Conservation (phyloP, 2,329 filamentous ascomycete genomes). For the Calonectria pauciramosa region DNA sequence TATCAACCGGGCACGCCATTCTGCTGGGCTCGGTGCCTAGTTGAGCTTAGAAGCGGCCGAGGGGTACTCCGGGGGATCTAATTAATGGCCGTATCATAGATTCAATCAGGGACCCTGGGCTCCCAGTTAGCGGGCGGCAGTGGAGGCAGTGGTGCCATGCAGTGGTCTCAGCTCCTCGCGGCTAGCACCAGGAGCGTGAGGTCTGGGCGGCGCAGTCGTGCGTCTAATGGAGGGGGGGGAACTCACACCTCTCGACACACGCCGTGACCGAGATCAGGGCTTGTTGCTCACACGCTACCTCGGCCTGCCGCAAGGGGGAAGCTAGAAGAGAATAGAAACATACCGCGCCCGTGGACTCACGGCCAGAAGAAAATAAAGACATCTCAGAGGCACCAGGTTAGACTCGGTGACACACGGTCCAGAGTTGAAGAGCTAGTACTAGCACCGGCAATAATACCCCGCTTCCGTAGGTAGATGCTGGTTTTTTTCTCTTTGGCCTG, state of each 20-base stretch:
- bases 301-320: neutral
- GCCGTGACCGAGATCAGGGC: neutral
- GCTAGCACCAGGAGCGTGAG: neutral
- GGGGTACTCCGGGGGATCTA: neutral
- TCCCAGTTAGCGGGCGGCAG: conserved; percentile 4
- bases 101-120: conserved; percentile 5
- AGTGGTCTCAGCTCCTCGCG: conserved; percentile 23
- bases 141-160: conserved; percentile 23
- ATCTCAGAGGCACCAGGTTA: neutral
- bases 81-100: conserved; percentile 15
- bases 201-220: conserved; percentile 1
- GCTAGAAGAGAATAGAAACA: neutral
- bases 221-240: neutral
- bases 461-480: conserved; percentile 17
- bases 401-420: conserved; percentile 5
- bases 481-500: conserved; percentile 3
- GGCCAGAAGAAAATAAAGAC: neutral
- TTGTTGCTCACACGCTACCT: neutral
- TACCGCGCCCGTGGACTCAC: neutral
- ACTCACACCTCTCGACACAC: neutral
- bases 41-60: neutral
- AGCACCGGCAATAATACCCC: conserved; percentile 17
- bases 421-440: neutral
- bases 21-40: neutral
- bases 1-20: conserved; percentile 6